Evolutionary conservation across 257 asterid genomes (phyloP), one percentile per base, ranked within the genome.

Genomic region (Voacanga thouarsii): DNA sequence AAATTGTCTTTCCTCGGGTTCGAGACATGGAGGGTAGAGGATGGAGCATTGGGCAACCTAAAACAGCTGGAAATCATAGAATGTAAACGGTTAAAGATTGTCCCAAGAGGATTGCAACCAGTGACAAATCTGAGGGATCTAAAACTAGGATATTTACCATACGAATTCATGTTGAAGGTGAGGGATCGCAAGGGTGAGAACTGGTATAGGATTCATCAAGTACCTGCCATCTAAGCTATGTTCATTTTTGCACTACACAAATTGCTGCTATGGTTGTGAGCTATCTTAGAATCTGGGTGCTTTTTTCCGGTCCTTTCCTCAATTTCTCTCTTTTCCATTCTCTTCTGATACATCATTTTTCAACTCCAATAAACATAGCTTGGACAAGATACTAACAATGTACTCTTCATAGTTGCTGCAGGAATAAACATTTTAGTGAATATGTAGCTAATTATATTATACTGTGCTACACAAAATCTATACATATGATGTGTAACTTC

Each of bases 11-110:
- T 79, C 74, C 73, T 79, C 19, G 0, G 10, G 2, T 15, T 71
- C 43, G 45, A 60, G 44, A 72, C 47, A 3, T 65, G 59, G 78
- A 59, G 66, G 66, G 72, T 72, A 71, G 78, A 79, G 59, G 75
- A 73, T 14, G 82, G 78, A 19, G 78, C 81, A 57, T 59, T 78
- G 19, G 9, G 70, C 24, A 73, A 79, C 51, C 78, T 79, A 37
- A 79, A 76, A 68, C 75, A 73, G 59, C 66, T 79, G 47, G 82
- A 79, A 60, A 73, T 79, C 12, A 37, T 79, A 37, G 82, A 79
- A 0, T 79, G 82, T 53, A 79, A 64, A 41, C 2, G 18, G 3
- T 11, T 79, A 71, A 73, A 73, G 69, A 79, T 79, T 39, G 78
- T 79, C 59, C 78, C 82, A 23, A 73, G 41, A 16, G 79, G 82